phyloP scores from a whole-genome alignment of 2,329 filamentous ascomycete genomes.

The Metarhizium robertsii region DNA sequence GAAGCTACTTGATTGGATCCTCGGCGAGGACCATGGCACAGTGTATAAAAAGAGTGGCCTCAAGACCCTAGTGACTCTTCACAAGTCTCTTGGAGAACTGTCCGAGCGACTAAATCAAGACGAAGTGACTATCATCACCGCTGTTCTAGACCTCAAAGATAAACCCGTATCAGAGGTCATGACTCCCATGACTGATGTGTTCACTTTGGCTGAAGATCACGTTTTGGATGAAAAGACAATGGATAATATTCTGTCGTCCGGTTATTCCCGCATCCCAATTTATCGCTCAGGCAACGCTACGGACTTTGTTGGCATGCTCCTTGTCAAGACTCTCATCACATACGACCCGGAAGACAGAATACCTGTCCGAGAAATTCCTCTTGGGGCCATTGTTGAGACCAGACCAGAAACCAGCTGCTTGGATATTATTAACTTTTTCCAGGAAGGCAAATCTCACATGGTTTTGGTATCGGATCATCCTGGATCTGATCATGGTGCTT shows the following conservation, averaged over 20 bases:
- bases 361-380: slow-evolving; percentile 78
- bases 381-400: slow-evolving; percentile 92
- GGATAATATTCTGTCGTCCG: slow-evolving; percentile 84
- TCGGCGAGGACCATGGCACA: slow-evolving; percentile 92
- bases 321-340: slow-evolving; percentile 97
- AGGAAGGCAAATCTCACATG: slow-evolving; percentile 99
- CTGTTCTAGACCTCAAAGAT: slow-evolving; percentile 90
- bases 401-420: slow-evolving; percentile 91
- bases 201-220: slow-evolving; percentile 92
- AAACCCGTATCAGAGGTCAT: slow-evolving; percentile 94
- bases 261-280: slow-evolving; percentile 93
- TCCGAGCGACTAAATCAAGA: slow-evolving; percentile 90
- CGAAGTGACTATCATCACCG: slow-evolving; percentile 97
- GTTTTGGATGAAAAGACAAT: slow-evolving; percentile 89
- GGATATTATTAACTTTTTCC: slow-evolving; percentile 99
- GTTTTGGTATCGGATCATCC: slow-evolving; percentile 86
- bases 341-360: slow-evolving; percentile 93
- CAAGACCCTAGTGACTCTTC: slow-evolving; percentile 90
- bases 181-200: slow-evolving; percentile 98
- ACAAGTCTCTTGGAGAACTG: slow-evolving; percentile 80
- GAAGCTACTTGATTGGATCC: slow-evolving; percentile 84
- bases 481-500: slow-evolving; percentile 80
- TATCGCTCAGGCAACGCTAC: slow-evolving; percentile 73
- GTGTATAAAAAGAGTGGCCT: slow-evolving; percentile 97
- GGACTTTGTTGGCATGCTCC: slow-evolving; percentile 94